Conservation (phyloP, 2,329 filamentous ascomycete genomes). For the Thelonectria blattea region DNA sequence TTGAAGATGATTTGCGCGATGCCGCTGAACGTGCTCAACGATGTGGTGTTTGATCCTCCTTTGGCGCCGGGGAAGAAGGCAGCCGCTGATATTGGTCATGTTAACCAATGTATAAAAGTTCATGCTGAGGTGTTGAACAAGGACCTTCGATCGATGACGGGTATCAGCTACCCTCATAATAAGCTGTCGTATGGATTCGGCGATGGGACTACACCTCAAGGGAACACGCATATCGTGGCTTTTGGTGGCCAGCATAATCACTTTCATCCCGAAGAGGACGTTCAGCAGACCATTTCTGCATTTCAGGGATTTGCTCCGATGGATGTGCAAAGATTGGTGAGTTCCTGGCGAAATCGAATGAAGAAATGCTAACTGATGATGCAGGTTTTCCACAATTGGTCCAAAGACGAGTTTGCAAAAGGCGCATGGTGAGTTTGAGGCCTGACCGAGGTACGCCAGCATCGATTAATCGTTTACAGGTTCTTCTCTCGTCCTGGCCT, state of each 20-base stretch:
- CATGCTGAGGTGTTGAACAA: conserved; percentile 51
- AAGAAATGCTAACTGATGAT: not conserved
- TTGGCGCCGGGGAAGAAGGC: conserved; percentile 43
- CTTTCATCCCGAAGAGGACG: conserved; percentile 50
- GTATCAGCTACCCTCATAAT: conserved; percentile 51
- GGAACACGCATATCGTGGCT: conserved; percentile 55
- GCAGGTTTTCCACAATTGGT: conserved; percentile 57
- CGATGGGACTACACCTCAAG: conserved; percentile 51
- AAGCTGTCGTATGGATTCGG: conserved; percentile 51
- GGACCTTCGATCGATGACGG: conserved; percentile 51
- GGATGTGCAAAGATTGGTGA: conserved; percentile 38
- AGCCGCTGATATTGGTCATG: conserved; percentile 48
- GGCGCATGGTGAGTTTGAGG: conserved; percentile 45
- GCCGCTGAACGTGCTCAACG: conserved; percentile 51
- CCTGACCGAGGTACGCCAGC: not conserved
- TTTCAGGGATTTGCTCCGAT: conserved; percentile 44
- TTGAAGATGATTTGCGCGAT: conserved; percentile 49
- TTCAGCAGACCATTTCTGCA: conserved; percentile 41
- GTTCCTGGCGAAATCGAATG: not conserved
- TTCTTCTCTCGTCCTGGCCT: conserved; percentile 48
- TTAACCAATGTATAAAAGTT: conserved; percentile 54
- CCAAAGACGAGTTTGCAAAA: conserved; percentile 53
- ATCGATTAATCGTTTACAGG: conserved; percentile 20
- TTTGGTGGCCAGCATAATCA: conserved; percentile 53
- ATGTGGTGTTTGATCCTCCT: conserved; percentile 49